These are phyloP conservation scores for Phytophthora macrochlamydospora DNA, from an alignment of 352 stramenopile genomes.

Conservation along the genomic window DNA sequence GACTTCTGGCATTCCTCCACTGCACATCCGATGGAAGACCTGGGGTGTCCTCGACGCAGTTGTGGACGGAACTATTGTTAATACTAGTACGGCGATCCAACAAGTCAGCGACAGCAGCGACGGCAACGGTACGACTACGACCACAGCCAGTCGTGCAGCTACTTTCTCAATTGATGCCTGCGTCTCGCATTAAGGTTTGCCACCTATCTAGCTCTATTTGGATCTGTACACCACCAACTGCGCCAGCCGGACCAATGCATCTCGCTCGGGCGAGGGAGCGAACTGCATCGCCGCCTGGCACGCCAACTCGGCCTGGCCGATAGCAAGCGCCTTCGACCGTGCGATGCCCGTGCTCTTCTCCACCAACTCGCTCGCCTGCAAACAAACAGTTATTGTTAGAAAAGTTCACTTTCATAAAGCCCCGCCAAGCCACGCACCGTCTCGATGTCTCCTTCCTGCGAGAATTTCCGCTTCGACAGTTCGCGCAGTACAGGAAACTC, in stretches of 20 bases:
- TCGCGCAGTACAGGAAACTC: slow-evolving; percentile 92
- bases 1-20: no score
- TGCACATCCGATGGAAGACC: no score
- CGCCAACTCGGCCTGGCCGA: slow-evolving; percentile 95
- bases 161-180: slow-evolving; percentile 30
- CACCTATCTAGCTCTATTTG: slow-evolving; percentile 67
- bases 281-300: slow-evolving; percentile 93
- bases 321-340: slow-evolving; percentile 94
- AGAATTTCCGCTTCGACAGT: slow-evolving; percentile 93
- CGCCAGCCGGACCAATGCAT: slow-evolving; percentile 87
- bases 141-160: slow-evolving; percentile 2
- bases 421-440: slow-evolving; percentile 39
- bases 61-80: no score
- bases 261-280: slow-evolving; percentile 74
- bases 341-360: slow-evolving; percentile 92
- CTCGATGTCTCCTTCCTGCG: slow-evolving; percentile 92
- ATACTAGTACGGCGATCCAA: no score
- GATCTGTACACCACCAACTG: slow-evolving; percentile 88
- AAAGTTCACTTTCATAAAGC: slow-evolving; percentile 5
- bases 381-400: slow-evolving; percentile 5
- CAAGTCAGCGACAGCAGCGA: no score
- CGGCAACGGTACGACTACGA: no score
- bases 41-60: no score
- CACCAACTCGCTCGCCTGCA: slow-evolving; percentile 86
- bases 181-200: slow-evolving; percentile 10